phyloP scores from a whole-genome alignment of 2,329 filamentous ascomycete genomes.

The Colletotrichum destructivum region DNA sequence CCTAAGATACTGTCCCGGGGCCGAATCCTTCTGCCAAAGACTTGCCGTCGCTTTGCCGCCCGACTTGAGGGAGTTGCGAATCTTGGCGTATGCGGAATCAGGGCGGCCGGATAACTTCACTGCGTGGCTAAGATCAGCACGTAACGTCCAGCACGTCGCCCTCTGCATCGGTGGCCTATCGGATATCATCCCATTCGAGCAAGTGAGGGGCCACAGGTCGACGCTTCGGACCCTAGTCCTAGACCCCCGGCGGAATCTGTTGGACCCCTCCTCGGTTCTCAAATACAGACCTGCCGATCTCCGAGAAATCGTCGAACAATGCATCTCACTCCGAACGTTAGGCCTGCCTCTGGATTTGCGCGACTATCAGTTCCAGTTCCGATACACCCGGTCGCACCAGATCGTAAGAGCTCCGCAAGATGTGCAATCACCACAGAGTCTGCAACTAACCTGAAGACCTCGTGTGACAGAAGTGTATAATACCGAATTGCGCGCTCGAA shows the following conservation, averaged over 20 bases:
- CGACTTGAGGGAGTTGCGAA: not conserved
- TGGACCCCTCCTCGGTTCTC: slow-evolving; percentile 1
- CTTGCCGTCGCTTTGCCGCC: not conserved
- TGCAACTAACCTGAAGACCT: not conserved
- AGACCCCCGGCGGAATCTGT: not conserved
- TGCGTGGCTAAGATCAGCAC: not conserved
- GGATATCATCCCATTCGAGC: not conserved
- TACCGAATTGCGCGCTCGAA: not conserved
- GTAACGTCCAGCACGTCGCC: not conserved
- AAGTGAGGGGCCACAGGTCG: not conserved
- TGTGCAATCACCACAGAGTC: not conserved
- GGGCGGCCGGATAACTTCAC: not conserved
- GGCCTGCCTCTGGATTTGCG: slow-evolving; percentile 5
- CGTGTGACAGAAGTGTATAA: not conserved
- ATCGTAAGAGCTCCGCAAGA: not conserved
- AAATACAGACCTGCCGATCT: slow-evolving; percentile 2
- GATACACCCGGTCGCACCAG: slow-evolving; percentile 1
- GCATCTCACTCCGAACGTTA: not conserved
- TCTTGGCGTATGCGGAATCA: not conserved
- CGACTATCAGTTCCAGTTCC: not conserved
- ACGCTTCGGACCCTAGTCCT: not conserved
- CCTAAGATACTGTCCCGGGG: not conserved
- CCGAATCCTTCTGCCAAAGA: not conserved
- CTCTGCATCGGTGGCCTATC: slow-evolving; percentile 9
- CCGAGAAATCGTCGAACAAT: slow-evolving; percentile 3